Evolutionary conservation across 495 filamentous ascomycete genomes (phyloP).

Genomic region (Rhypophila decipiens): DNA sequence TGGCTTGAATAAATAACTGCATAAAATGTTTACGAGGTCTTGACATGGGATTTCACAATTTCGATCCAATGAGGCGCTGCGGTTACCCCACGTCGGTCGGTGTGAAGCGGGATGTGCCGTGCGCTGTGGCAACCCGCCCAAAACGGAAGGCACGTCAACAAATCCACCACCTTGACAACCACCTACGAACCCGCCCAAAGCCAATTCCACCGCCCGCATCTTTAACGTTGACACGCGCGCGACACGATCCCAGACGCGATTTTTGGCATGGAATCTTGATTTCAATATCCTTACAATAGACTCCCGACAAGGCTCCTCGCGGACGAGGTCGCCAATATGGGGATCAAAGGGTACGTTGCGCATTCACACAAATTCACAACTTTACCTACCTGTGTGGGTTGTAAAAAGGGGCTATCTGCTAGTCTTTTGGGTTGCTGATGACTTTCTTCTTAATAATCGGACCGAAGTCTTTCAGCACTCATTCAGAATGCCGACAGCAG

Average conservation of each 20-base stretch:
- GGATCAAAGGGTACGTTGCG: constrained; percentile 50
- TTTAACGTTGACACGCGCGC: background rate
- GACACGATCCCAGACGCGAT: background rate
- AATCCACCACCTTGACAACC: no score
- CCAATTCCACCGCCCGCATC: background rate
- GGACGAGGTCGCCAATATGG: constrained; percentile 41
- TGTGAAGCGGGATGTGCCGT: no score
- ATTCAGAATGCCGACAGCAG: no score
- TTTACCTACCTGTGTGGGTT: no score
- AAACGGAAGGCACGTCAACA: constrained; percentile 26
- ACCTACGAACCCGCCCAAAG: background rate
- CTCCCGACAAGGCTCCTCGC: no score
- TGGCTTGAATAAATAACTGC: no score
- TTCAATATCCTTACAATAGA: background rate
- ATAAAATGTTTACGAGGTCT: no score
- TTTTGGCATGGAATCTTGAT: background rate
- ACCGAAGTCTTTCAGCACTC: no score
- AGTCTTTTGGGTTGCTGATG: background rate
- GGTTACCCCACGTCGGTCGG: no score
- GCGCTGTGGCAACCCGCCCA: constrained; percentile 14
- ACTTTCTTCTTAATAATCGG: no score
- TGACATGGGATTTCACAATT: no score
- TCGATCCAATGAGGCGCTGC: background rate
- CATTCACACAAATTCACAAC: constrained; percentile 2
- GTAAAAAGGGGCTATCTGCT: no score